These are phyloP conservation scores for Podospora bellae-mahoneyi DNA, from an alignment of 495 filamentous ascomycete genomes.

Conservation along the genomic window DNA sequence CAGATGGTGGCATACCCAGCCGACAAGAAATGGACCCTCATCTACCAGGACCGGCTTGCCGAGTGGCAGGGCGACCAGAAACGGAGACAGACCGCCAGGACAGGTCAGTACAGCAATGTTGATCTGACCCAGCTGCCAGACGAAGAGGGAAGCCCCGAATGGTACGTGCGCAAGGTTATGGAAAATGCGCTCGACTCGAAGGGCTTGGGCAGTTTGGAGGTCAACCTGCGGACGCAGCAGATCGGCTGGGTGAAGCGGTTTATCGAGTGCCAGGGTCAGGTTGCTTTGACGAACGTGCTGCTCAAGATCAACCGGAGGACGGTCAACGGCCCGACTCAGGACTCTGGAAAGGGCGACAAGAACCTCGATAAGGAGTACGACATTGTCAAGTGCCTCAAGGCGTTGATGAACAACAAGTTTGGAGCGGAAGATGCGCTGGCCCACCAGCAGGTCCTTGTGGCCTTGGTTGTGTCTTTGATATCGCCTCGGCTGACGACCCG, in stretches of 20 bases:
- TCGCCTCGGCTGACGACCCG: constrained; percentile 87
- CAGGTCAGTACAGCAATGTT: constrained; percentile 55
- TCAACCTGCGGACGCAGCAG: constrained; percentile 91
- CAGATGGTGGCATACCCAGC: constrained; percentile 95
- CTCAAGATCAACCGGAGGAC: constrained; percentile 87
- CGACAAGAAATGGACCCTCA: constrained; percentile 94
- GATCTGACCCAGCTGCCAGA: constrained; percentile 70
- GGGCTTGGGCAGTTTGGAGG: constrained; percentile 84
- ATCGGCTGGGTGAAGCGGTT: constrained; percentile 97
- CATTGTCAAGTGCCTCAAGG: constrained; percentile 95
- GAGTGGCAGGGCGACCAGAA: constrained; percentile 95
- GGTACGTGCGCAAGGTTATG: constrained; percentile 97
- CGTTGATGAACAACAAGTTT: constrained; percentile 98
- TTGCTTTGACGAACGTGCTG: constrained; percentile 91
- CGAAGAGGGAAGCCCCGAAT: constrained; percentile 94
- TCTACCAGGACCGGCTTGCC: constrained; percentile 89
- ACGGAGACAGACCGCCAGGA: constrained; percentile 66
- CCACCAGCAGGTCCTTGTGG: constrained; percentile 85
- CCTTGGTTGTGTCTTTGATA: constrained; percentile 80
- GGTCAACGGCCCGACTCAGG: constrained; percentile 67
- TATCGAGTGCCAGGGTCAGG: constrained; percentile 95
- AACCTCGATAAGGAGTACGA: constrained; percentile 95
- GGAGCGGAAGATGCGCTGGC: constrained; percentile 94
- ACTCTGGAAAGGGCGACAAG: constrained; percentile 69
- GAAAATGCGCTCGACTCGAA: constrained; percentile 90